Conservation (phyloP, 257 asterid genomes). For the Gentiana straminea region DNA sequence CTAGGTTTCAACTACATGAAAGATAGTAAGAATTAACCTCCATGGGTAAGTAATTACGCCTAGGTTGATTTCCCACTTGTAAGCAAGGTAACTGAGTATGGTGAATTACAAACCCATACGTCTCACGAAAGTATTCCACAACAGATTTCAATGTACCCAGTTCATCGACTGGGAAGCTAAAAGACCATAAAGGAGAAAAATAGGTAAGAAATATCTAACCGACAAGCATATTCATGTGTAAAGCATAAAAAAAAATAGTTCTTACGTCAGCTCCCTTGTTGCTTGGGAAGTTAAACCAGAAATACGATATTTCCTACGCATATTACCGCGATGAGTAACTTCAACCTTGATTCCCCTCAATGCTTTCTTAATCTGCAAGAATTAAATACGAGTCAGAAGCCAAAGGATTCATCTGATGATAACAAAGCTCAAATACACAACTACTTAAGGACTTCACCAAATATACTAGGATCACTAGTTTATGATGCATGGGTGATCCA, state of each 20-base stretch:
- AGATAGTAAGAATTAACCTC: slow-evolving; percentile 41
- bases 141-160: slow-evolving; percentile 82
- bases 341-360: slow-evolving; percentile 93
- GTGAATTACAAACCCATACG: slow-evolving; percentile 68
- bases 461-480: too few relatives aligned
- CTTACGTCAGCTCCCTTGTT: slow-evolving; percentile 86
- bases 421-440: neutral
- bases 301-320: slow-evolving; percentile 89
- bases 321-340: slow-evolving; percentile 94
- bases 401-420: neutral
- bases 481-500: too few relatives aligned
- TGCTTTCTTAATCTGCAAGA: slow-evolving; percentile 76
- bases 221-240: too few relatives aligned
- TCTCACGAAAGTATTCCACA: slow-evolving; percentile 72
- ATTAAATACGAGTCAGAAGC: neutral
- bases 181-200: slow-evolving; percentile 11
- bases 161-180: slow-evolving; percentile 84
- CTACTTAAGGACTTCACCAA: too few relatives aligned
- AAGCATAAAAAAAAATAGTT: neutral
- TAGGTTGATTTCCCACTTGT: slow-evolving; percentile 85
- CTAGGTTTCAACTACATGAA: neutral
- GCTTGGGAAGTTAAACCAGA: slow-evolving; percentile 91
- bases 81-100: slow-evolving; percentile 81
- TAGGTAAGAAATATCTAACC: too few relatives aligned
- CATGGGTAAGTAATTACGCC: slow-evolving; percentile 91